Base-by-base conservation (phyloP, 768 basidiomycete genomes). In the Melanogaster broomeanus region DNA sequence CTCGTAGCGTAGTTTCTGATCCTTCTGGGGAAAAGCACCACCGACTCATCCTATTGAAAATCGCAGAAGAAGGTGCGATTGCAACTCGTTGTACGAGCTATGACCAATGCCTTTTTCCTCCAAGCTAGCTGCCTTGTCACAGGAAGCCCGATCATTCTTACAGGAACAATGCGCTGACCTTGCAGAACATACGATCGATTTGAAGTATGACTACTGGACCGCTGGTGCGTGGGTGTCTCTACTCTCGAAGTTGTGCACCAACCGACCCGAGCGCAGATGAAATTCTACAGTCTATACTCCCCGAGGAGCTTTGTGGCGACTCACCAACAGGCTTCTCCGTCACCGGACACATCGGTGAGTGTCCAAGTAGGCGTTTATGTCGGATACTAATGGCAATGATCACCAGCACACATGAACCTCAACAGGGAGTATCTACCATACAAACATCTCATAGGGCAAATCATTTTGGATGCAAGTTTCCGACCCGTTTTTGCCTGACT, bases 391-490 rank as follows among this genome's bases (percentile, higher is more conserved):
- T 8, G 45, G 38, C 51, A 50, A 45, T 41, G 12, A 10, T 47
- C 16, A 43, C 19, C 51, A 97, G 96, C 92, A 0, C 97, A 98
- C 65, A 70, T 98, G 45, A 99, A 99, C 66, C 79, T 99, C 30
- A 83, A 88, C 58, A 82, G 87, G 16, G 89, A 94, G 66, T 98
- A 95, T 72, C 67, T 98, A 27, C 93, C 94, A 2, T 98, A 89
- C 73, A 93, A 93, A 65, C 70, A 89, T 59, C 68, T 93, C 27
- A 97, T 99, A 60, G 97, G 95, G 0, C 87, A 96, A 70, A 80
- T 98, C 31, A 83, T 98, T 37, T 74, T 98, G 35, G 94, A 98
- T 69, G 96, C 92, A 60, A 58, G 90, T 71, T 22, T 56, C 18
- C 15, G 12, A 6, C 8, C 7, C 12, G 12, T 50, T 52, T 25